Conservation (phyloP, 805 yeast species). For the Saturnispora sekii region DNA sequence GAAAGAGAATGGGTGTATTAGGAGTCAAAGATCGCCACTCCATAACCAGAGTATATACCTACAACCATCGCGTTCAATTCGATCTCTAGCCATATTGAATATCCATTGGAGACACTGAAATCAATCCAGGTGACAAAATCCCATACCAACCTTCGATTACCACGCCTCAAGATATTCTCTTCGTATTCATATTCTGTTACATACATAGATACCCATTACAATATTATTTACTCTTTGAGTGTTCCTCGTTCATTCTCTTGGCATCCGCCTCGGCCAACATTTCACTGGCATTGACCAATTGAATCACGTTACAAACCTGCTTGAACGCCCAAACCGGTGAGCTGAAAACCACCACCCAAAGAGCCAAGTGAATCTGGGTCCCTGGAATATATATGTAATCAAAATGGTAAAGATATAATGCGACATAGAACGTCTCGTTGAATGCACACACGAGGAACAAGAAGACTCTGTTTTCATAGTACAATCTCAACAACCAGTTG, state of each 20-base stretch:
- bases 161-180: too few relatives aligned
- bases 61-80: too few relatives aligned
- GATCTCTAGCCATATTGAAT: too few relatives aligned
- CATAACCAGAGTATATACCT: too few relatives aligned
- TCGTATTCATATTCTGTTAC: neutral
- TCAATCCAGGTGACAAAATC: too few relatives aligned
- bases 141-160: too few relatives aligned
- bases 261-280: slow-evolving; percentile 73
- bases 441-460: slow-evolving; percentile 85
- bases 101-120: too few relatives aligned
- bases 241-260: slow-evolving; percentile 25
- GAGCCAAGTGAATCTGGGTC: slow-evolving; percentile 24
- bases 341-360: slow-evolving; percentile 38
- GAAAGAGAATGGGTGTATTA: too few relatives aligned
- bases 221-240: slow-evolving; percentile 6
- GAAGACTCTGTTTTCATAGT: slow-evolving; percentile 78
- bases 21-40: too few relatives aligned
- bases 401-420: slow-evolving; percentile 71
- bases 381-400: slow-evolving; percentile 34
- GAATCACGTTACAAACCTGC: slow-evolving; percentile 83
- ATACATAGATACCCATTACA: neutral
- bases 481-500: slow-evolving; percentile 65
- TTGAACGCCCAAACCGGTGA: slow-evolving; percentile 87
- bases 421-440: slow-evolving; percentile 88
- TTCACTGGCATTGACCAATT: slow-evolving; percentile 76